Evolutionary conservation across 257 asterid species (phyloP).

Genomic region (Forsythia suspensa): DNA sequence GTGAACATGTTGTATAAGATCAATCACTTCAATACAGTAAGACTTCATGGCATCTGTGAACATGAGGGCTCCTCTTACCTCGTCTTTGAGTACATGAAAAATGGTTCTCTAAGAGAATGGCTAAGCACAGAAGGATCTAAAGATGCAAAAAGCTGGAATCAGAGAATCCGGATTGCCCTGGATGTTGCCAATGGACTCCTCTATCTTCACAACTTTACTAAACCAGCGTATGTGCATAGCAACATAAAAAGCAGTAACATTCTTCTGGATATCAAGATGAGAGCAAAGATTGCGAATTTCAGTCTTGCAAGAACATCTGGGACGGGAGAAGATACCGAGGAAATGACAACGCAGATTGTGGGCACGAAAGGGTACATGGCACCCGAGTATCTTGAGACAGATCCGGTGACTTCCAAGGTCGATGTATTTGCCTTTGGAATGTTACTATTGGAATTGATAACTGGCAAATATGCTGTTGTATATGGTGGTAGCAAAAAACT

Average conservation of each 20-base stretch:
- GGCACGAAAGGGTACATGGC: conserved; percentile 47
- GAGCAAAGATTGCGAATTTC: conserved; percentile 63
- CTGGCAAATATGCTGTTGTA: conserved; percentile 35
- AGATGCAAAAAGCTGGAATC: conserved; percentile 32
- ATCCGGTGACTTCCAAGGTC: conserved; percentile 39
- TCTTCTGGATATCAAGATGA: conserved; percentile 52
- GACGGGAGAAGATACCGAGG: conserved; percentile 26
- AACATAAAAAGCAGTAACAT: conserved; percentile 46
- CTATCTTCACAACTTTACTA: conserved; percentile 60
- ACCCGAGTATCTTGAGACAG: conserved; percentile 43
- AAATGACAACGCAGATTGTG: conserved; percentile 14
- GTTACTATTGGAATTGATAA: conserved; percentile 51
- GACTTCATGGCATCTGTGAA: conserved; percentile 52
- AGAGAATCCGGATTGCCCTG: conserved; percentile 46
- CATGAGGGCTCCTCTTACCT: conserved; percentile 41
- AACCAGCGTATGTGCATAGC: conserved; percentile 53
- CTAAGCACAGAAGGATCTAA: conserved; percentile 29
- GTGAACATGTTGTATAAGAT: conserved; percentile 48
- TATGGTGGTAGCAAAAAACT: conserved; percentile 36
- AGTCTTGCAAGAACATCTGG: conserved; percentile 40
- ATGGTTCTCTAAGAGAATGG: conserved; percentile 60
- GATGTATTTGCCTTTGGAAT: conserved; percentile 62
- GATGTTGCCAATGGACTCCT: conserved; percentile 68
- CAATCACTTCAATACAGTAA: conserved; percentile 61
- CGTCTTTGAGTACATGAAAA: conserved; percentile 57